phyloP scores from a whole-genome alignment of 148 eudicot genomes.

The Vaccinium corymbosum region DNA sequence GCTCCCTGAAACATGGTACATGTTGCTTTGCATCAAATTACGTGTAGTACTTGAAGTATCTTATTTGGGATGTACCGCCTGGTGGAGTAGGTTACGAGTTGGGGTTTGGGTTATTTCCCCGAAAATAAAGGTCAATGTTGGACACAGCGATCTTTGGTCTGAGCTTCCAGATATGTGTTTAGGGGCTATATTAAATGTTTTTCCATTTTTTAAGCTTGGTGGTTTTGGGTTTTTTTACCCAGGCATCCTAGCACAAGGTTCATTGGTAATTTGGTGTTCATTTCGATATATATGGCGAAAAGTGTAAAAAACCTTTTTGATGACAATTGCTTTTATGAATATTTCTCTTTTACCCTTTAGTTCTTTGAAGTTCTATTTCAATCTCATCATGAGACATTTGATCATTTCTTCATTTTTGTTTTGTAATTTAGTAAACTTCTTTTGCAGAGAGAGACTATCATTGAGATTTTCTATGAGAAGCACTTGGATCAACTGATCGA shows the following conservation, averaged over 20 bases:
- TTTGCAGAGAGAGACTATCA: constrained; percentile 76
- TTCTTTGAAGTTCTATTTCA: background rate
- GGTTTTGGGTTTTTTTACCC: background rate
- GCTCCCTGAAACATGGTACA: background rate
- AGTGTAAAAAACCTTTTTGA: background rate
- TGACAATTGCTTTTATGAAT: background rate
- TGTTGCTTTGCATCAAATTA: constrained; percentile 1
- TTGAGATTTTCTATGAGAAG: constrained; percentile 89
- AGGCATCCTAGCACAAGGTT: background rate
- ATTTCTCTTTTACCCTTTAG: background rate
- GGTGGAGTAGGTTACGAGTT: background rate
- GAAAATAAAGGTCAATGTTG: background rate
- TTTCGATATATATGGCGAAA: background rate
- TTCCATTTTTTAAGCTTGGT: background rate
- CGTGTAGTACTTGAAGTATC: background rate
- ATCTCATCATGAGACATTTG: background rate
- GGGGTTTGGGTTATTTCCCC: background rate
- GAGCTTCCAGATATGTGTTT: constrained; percentile 9
- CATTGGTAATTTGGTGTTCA: background rate
- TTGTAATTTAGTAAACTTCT: constrained; percentile 7
- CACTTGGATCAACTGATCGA: constrained; percentile 83
- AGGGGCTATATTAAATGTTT: background rate
- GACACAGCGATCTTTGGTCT: background rate
- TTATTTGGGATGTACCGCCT: background rate
- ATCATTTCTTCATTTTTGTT: background rate